These are phyloP conservation scores for Colletotrichum tabaci DNA, from an alignment of 2,329 filamentous ascomycete species.

Conservation along the genomic window DNA sequence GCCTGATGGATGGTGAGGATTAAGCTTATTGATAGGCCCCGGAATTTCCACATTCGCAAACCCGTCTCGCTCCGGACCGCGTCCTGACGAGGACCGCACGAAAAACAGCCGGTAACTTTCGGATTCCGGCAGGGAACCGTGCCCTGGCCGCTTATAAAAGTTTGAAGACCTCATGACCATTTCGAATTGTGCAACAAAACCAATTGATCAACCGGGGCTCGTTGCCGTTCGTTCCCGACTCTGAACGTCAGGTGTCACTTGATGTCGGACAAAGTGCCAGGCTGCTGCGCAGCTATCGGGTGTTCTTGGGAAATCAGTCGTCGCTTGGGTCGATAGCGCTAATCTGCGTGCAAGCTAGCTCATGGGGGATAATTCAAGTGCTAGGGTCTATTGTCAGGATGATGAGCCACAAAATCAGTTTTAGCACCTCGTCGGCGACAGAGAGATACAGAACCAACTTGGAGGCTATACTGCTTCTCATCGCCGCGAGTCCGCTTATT, in stretches of 20 bases:
- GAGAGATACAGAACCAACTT: no score
- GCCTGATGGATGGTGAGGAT: slow-evolving; percentile 21
- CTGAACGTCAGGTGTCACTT: slow-evolving; percentile 21
- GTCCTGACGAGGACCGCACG: slow-evolving; percentile 19
- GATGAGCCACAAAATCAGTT: no score
- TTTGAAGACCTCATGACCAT: slow-evolving; percentile 23
- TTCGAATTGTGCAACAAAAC: neutral
- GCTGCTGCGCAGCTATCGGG: slow-evolving; percentile 20
- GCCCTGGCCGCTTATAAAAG: slow-evolving; percentile 10
- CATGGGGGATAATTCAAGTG: neutral
- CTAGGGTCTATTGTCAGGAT: neutral
- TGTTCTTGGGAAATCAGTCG: slow-evolving; percentile 1
- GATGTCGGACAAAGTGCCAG: slow-evolving; percentile 2
- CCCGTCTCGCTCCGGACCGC: slow-evolving; percentile 20
- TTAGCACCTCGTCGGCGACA: no score
- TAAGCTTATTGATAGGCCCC: slow-evolving; percentile 41
- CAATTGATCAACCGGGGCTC: slow-evolving; percentile 8
- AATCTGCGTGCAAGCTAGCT: neutral
- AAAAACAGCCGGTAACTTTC: slow-evolving; percentile 37
- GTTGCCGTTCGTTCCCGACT: slow-evolving; percentile 8
- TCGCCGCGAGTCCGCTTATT: no score
- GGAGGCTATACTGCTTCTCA: no score
- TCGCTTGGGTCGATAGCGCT: slow-evolving; percentile 1
- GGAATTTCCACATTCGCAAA: slow-evolving; percentile 24
- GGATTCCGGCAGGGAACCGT: slow-evolving; percentile 28